Conservation (phyloP, 2,329 filamentous ascomycete genomes). For the Colletotrichum paranaense region DNA sequence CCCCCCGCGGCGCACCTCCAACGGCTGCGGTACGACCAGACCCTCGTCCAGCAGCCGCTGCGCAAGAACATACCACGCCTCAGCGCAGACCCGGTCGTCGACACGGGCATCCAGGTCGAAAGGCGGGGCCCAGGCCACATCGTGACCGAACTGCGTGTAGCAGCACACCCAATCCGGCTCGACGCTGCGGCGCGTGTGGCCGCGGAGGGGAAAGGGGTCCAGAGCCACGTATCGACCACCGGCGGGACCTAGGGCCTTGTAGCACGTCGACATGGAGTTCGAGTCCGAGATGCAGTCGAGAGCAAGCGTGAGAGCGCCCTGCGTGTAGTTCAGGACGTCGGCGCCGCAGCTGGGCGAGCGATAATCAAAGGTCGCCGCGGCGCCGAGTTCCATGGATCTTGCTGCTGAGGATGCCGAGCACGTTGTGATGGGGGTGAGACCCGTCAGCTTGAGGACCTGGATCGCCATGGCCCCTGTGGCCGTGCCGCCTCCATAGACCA, state of each 20-base stretch:
- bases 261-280: conserved; percentile 35
- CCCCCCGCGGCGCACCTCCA: background rate
- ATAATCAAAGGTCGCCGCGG: background rate
- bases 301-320: background rate
- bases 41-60: background rate
- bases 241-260: conserved; percentile 30
- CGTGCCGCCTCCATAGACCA: background rate
- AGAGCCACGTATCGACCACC: conserved; percentile 38
- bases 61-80: background rate
- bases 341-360: background rate
- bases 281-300: conserved; percentile 1
- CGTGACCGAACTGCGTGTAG: conserved; percentile 34
- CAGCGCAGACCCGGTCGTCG: background rate
- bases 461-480: background rate
- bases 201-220: conserved; percentile 36
- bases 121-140: background rate
- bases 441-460: background rate
- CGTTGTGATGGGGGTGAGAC: background rate
- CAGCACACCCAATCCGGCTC: conserved; percentile 38
- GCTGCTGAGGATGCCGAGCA: background rate
- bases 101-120: background rate
- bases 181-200: conserved; percentile 39
- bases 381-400: background rate
- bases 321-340: background rate
- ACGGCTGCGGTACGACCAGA: background rate